Evolutionary conservation across 2,329 filamentous ascomycete genomes (phyloP), one percentile per base, ranked within the genome.

Genomic region (Fusarium marasasianum): DNA sequence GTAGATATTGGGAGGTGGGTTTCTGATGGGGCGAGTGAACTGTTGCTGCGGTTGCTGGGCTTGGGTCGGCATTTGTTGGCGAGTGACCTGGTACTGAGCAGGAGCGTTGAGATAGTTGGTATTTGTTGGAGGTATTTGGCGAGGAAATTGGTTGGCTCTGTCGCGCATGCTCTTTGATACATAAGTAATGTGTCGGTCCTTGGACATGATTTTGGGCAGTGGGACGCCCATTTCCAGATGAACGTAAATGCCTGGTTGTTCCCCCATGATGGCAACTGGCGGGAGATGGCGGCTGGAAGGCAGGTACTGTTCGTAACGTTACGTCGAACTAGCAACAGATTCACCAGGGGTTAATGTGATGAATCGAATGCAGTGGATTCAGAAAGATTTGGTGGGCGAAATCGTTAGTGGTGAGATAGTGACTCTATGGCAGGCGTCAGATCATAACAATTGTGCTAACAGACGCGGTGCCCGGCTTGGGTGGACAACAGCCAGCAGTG

Each of bases 161-260:
- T 87, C 78, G 69, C 85, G 85, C 60, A 86, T 77, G 62, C 81
- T 83, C 64, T 83, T 83, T 24, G 87, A 88, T 72, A 82, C 84
- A 72, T 86, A 88, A 50, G 85, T 85, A 68, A 87, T 69, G 35
- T 84, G 83, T 67, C 86, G 86, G 58, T 80, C 83, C 66, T 83
- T 85, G 18, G 84, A 81, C 18, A 83, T 67, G 63, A 85, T 82
- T 44, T 82, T 83, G n/a, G 82, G 81, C 83, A 85, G 88, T 2
- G 87, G 87, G 31, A 89, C 79, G 37, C 87, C 86, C 66, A 88
- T 87, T 75, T 88, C 87, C 66, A 89, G 79, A 62, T 87, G 85
- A 15, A 89, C 79, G 66, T 87, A 88, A 61, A 89, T 80, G 43
- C 71, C 70, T 50, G 80, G 78, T 59, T 79, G 74, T 37, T 78